These are phyloP conservation scores for Fusarium scirpi DNA, from an alignment of 2,329 filamentous ascomycete species.

Conservation along the genomic window DNA sequence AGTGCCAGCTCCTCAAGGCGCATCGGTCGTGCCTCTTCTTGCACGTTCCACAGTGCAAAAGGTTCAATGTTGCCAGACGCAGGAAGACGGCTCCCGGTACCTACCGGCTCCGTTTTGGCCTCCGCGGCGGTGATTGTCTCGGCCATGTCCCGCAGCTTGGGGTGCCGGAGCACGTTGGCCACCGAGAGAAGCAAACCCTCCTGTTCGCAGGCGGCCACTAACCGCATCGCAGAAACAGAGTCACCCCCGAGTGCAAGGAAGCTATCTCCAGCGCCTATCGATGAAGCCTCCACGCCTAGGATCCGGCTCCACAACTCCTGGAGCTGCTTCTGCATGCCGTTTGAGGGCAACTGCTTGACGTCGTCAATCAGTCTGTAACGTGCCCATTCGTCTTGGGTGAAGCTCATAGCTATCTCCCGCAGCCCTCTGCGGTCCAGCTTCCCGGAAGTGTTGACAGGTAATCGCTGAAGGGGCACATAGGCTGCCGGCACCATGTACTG, in stretches of 20 bases:
- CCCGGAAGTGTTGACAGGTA: constrained; percentile 14
- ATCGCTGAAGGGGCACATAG: constrained; percentile 12
- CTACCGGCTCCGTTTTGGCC: constrained; percentile 7
- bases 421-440: constrained; percentile 11
- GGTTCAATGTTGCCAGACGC: constrained; percentile 11
- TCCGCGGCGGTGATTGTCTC: constrained; percentile 11
- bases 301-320: constrained; percentile 14
- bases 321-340: constrained; percentile 17
- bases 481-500: constrained; percentile 13
- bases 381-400: constrained; percentile 10
- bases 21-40: constrained; percentile 9
- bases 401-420: constrained; percentile 7
- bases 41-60: constrained; percentile 11
- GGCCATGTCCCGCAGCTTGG: constrained; percentile 11
- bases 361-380: constrained; percentile 14
- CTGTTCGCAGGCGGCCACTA: constrained; percentile 15
- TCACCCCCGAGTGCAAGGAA: constrained; percentile 14
- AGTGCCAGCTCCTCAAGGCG: constrained; percentile 10
- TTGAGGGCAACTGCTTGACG: constrained; percentile 14
- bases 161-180: constrained; percentile 13
- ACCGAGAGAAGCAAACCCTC: constrained; percentile 14
- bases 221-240: constrained; percentile 16
- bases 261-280: constrained; percentile 14
- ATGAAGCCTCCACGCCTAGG: constrained; percentile 12
- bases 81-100: constrained; percentile 6